phyloP scores from a whole-genome alignment of 2,329 filamentous ascomycete genomes.

The Talaromyces sp. region DNA sequence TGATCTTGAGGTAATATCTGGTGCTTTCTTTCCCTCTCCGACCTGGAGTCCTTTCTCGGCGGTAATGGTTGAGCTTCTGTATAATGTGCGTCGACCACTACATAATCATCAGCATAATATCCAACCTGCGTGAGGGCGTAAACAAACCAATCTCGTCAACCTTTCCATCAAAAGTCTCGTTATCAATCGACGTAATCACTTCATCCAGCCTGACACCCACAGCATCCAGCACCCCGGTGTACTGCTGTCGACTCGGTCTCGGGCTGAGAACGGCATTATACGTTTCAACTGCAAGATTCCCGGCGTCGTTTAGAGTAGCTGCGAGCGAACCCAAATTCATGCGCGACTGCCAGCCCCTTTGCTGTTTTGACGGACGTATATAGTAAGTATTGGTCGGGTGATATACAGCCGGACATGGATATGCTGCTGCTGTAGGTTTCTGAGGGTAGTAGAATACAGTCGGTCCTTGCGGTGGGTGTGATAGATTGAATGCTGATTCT shows the following conservation, averaged over 20 bases:
- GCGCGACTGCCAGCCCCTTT: neutral
- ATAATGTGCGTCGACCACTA: neutral
- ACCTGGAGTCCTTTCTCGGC: neutral
- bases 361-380: neutral
- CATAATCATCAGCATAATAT: neutral
- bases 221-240: slow-evolving; percentile 4
- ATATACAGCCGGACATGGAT: neutral
- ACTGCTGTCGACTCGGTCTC: slow-evolving; percentile 1
- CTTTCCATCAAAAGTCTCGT: slow-evolving; percentile 4
- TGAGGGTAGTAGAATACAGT: neutral
- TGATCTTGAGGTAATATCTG: neutral
- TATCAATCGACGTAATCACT: slow-evolving; percentile 11
- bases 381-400: neutral
- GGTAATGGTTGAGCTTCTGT: neutral
- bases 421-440: neutral
- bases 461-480: neutral
- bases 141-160: slow-evolving; percentile 6
- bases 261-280: slow-evolving; percentile 1
- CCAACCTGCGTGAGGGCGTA: neutral
- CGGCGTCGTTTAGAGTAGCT: slow-evolving; percentile 8
- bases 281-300: slow-evolving; percentile 7
- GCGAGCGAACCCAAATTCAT: slow-evolving; percentile 1
- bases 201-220: slow-evolving; percentile 5
- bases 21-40: neutral
- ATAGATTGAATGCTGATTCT: neutral